These are phyloP conservation scores for Conoideocrella luteorostrata DNA, from an alignment of 2,329 filamentous ascomycete species.

Conservation along the genomic window DNA sequence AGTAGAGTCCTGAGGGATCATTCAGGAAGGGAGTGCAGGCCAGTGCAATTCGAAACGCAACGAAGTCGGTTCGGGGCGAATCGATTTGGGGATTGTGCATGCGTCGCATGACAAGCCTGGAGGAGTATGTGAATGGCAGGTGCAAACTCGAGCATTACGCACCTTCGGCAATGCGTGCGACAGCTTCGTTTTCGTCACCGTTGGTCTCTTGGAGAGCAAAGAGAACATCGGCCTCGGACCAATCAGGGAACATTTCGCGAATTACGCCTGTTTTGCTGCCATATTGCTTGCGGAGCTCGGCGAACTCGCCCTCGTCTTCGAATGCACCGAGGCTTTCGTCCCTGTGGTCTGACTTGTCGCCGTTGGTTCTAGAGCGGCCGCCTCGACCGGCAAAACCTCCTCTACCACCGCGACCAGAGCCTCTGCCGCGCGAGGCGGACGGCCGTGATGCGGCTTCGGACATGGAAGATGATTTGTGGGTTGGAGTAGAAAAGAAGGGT, in stretches of 20 bases:
- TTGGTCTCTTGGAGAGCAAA: slow-evolving; percentile 86
- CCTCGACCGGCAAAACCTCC: slow-evolving; percentile 67
- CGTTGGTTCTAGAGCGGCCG: slow-evolving; percentile 64
- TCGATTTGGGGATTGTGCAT: not conserved
- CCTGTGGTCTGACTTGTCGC: slow-evolving; percentile 55
- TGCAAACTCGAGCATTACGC: slow-evolving; percentile 20
- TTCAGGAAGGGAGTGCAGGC: too few relatives aligned
- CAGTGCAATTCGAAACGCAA: not conserved
- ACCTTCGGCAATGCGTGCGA: slow-evolving; percentile 77
- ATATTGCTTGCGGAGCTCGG: slow-evolving; percentile 87
- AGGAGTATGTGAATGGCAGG: slow-evolving; percentile 10
- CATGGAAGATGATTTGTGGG: slow-evolving; percentile 54
- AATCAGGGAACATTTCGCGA: slow-evolving; percentile 90
- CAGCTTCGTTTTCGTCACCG: slow-evolving; percentile 68
- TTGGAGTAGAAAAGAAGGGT: slow-evolving; percentile 67
- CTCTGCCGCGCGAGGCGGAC: slow-evolving; percentile 80
- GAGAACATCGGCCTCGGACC: slow-evolving; percentile 91
- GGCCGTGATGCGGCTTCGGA: slow-evolving; percentile 89
- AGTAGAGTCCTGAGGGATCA: too few relatives aligned
- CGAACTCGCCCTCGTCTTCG: slow-evolving; percentile 84
- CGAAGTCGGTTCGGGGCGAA: not conserved
- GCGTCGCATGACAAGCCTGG: not conserved
- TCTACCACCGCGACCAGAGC: slow-evolving; percentile 79
- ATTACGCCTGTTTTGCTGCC: slow-evolving; percentile 71
- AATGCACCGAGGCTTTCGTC: slow-evolving; percentile 52